Base-by-base conservation (phyloP, 768 basidiomycete genomes). In the Boletus fagicola region DNA sequence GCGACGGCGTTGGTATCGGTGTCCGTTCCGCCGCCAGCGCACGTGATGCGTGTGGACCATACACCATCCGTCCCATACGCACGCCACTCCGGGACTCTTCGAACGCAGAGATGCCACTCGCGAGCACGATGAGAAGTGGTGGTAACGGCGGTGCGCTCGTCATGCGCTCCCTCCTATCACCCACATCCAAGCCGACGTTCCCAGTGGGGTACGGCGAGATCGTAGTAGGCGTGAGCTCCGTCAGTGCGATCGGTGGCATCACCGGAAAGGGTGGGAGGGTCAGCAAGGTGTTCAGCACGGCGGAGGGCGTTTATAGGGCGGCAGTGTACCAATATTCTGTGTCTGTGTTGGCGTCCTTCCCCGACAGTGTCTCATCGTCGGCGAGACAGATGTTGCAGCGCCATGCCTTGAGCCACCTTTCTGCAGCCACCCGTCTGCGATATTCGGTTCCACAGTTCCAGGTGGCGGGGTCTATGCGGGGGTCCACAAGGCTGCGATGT, bases 211-310 rank as follows among this genome's bases (percentile, higher is more conserved):
- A 59, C 12, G 50, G 39, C 20, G 61, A 53, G 13, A 61, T 43
- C n/a, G 35, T 8, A 3, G 61, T 8, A 3, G 61, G 59, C 5
- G 63, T 50, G 43, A 71, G 48, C 18, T 61, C 52, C 15, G 53
- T 62, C 42, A 70, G 52, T 36, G 60, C 50, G 42, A 66, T 57
- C 38, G 65, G 62, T 1, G 74, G 68, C 0, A 64, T 48, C 9
- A 59, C 57, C 0, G 73, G 73, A 9, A 69, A 68, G 9, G 74
- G 74, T 0, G 20, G 45, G n/a, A 75, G 60, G 2, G 77, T 75
- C 54, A 60, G n/a, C 30, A 78, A 44, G 6, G 71, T 72, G 53
- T 65, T 59, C 15, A 77, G 66, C n/a, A 79, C 54, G 1, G 73
- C 62, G 1, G 72, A 62, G 20, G 77, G 57, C 0, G 62, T 65